Conservation (phyloP, 345 rosid species). For the Eucalyptus dawsonii region DNA sequence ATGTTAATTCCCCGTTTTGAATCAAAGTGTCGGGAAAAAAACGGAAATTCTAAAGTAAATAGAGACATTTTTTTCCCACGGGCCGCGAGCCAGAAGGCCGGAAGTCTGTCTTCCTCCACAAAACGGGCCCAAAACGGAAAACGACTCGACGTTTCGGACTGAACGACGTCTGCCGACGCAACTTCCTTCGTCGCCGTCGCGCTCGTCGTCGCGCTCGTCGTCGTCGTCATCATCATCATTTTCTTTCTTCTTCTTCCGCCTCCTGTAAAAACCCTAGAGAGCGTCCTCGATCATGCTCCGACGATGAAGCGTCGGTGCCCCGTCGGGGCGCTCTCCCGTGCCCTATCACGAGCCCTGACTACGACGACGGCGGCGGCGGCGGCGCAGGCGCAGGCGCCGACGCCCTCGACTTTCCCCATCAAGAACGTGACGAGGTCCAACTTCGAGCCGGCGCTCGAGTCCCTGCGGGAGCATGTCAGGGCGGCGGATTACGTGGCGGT, state of each 20-base stretch:
- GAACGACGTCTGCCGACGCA: not conserved
- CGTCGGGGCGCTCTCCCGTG: not conserved
- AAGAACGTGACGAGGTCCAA: slow-evolving; percentile 70
- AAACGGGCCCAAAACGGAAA: not conserved
- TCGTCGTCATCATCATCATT: not conserved
- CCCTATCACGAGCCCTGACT: not conserved
- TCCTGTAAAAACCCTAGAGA: not conserved
- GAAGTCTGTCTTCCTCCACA: not conserved
- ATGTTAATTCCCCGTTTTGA: too few species aligned
- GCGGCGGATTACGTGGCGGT: slow-evolving; percentile 88
- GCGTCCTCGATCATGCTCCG: not conserved
- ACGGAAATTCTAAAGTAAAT: not conserved
- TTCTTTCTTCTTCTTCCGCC: not conserved
- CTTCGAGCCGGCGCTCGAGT: slow-evolving; percentile 50
- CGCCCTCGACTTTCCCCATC: slow-evolving; percentile 44
- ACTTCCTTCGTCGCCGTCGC: not conserved
- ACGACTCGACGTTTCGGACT: not conserved
- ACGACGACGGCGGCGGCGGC: not conserved
- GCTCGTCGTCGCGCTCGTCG: not conserved
- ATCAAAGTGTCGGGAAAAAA: not conserved
- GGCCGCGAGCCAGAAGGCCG: not conserved
- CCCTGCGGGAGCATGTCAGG: slow-evolving; percentile 44
- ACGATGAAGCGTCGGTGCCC: not conserved
- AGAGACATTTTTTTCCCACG: not conserved
- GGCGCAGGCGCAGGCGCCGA: not conserved